Base-by-base conservation (phyloP, 2,329 filamentous ascomycete species). In the Cladosporium sp. region DNA sequence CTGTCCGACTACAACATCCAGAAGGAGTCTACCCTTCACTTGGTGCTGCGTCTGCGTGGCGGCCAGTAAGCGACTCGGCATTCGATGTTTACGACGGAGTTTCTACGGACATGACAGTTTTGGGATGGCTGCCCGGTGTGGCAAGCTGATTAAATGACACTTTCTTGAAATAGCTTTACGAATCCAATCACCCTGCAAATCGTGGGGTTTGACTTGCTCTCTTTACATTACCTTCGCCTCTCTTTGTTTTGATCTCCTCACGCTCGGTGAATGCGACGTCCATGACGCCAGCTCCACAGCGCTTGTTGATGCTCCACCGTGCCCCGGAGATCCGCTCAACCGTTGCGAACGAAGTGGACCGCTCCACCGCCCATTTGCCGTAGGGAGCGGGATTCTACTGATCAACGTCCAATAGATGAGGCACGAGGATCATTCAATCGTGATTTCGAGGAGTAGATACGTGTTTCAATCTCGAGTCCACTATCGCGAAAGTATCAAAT, bases 1-100 rank as follows among this genome's bases (percentile, higher is more conserved):
- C 78, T 95, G 0, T 85, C 82, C 56, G 90, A 95, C 71, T 95
- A 95, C 82, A 95, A 95, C 76, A 95, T 95, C 49, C 90, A 95
- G 60, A 70, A 82, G 76, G 81, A 84, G 73, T 80, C 76, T 50
- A 84, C 81, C 1, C 73, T 84, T 55, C 81, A 84, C 70, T 74
- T 84, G 72, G 81, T 84, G 65, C 74, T 82, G 58, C 75, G 79
- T 70, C 76, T 82, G 43, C 79, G 79, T 69, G 79, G 77, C 57
- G 77, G 77, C 52, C 71, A 74, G 73, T 74, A 79, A 69, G 63
- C 45, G 49, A 22, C 32, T 34, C 40, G 41, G 18, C 33, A 4
- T 14, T 14, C 35, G 35, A 45, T 45, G 33, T 28, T 53, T 37
- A 53, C 43, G 50, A 48, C 22, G 34, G 43, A 45, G 43, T 32